Base-by-base conservation (phyloP, 805 yeast species). In the Cyberlindnera mississippiensis region DNA sequence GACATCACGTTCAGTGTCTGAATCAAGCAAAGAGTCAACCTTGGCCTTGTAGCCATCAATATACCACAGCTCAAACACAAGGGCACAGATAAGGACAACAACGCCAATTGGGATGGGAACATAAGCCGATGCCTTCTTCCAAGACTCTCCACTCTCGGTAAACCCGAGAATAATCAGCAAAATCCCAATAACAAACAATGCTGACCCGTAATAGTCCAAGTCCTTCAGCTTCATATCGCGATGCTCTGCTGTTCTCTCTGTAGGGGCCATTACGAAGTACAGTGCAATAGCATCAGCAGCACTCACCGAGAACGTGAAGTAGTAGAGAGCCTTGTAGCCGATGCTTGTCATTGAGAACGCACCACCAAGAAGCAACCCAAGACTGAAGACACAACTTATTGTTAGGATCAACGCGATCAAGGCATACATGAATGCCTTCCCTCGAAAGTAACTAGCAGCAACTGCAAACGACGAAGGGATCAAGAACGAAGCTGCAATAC, bases 341-440 rank as follows among this genome's bases (percentile, higher is more conserved):
- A 67, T 52, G 6, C 41, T 29, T 1, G 70, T 55, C 19, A 45
- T 40, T 1, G 66, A 52, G 37, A 72, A 72, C 0, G 72, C 76
- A 37, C 77, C 76, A 24, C 76, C 76, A 2, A 72, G 28, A 7
- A 71, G 41, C 4, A 59, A 48, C 4, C 75, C 77, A 11, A 70
- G 24, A 6, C 73, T 73, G 13, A 66, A 54, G 28, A 62, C 43
- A 24, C 62, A 37, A 42, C 64, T 52, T 40, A 57, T 33, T 27
- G 60, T 49, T 13, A 61, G 38, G 3, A 63, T 51, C 4, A 64
- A 48, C 2, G 48, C 47, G 5, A 57, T 49, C 27, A 65, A 38
- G 2, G 66, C 64, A 7, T 41, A 42, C 6, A 55, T 62, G 16
- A 63, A 44, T 12, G 48, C 41, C 19, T 54, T 50, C 2, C 63